Conservation (phyloP, 345 rosid species). For the Camelina sativa region DNA sequence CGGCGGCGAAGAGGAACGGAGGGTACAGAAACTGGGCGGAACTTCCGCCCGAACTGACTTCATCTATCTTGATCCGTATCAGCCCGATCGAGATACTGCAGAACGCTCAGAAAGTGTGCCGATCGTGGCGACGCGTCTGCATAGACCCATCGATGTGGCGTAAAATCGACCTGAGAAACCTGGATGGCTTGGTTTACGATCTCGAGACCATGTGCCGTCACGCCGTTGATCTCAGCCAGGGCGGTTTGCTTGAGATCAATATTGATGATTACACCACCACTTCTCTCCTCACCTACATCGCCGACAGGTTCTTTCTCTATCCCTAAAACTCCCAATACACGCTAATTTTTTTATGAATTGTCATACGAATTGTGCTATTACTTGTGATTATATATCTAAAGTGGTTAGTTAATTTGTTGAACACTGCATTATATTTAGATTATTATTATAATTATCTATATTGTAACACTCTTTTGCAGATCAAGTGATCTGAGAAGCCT, state of each 20-base stretch:
- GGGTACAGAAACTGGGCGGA: slow-evolving; percentile 49
- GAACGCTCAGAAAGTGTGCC: slow-evolving; percentile 56
- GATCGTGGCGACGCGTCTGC: slow-evolving; percentile 58
- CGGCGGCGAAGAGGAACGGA: not conserved
- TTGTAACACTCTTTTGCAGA: not conserved
- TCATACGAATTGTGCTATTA: too few relatives aligned
- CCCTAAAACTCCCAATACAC: not conserved
- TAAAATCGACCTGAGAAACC: slow-evolving; percentile 39
- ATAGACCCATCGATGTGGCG: slow-evolving; percentile 59
- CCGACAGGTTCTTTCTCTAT: slow-evolving; percentile 40
- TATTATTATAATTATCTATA: slow-evolving; percentile 21
- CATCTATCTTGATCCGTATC: slow-evolving; percentile 48
- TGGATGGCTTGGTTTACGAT: not conserved
- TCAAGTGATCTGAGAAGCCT: slow-evolving; percentile 52
- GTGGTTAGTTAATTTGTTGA: too few relatives aligned
- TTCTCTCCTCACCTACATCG: slow-evolving; percentile 52
- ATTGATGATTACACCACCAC: slow-evolving; percentile 45
- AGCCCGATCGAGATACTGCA: slow-evolving; percentile 46
- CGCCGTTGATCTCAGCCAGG: slow-evolving; percentile 64
- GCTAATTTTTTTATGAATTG: too few relatives aligned
- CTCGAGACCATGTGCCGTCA: slow-evolving; percentile 40
- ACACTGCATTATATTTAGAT: too few relatives aligned
- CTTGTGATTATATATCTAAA: too few relatives aligned
- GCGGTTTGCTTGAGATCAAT: slow-evolving; percentile 49
- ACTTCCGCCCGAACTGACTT: slow-evolving; percentile 56